Percentiles rank a stretch among this genome's conserved stretches.
Conservation (phyloP, 2,329 filamentous ascomycete species). For the Penicillium sp. region DNA sequence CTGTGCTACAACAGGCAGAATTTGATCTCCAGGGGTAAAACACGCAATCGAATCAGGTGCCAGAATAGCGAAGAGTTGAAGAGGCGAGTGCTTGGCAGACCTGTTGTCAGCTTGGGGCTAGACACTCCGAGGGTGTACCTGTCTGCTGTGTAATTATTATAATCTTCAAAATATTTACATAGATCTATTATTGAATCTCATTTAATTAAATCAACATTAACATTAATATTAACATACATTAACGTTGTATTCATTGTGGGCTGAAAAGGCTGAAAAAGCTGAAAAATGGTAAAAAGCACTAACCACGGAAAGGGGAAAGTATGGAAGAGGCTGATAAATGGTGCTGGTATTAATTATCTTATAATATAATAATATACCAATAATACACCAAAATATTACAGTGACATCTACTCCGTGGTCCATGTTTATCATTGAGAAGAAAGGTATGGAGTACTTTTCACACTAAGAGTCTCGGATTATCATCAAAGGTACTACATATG, state of each 20-base stretch:
- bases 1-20: background rate
- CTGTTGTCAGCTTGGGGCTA: background rate
- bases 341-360: background rate
- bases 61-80: background rate
- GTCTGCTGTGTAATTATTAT: background rate
- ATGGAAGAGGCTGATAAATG: background rate
- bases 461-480: background rate
- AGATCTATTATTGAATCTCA: background rate
- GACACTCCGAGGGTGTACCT: background rate
- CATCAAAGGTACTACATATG: background rate
- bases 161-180: background rate
- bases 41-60: background rate
- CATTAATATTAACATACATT: background rate
- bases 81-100: background rate
- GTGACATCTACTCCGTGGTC: background rate
- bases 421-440: background rate
- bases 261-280: background rate
- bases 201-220: background rate
- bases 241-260: background rate
- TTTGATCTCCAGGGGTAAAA: conserved; percentile 2
- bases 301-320: background rate
- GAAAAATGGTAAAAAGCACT: background rate
- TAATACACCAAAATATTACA: background rate
- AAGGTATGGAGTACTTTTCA: background rate
- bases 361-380: background rate